phyloP scores from a whole-genome alignment of 75 land plant genomes.

The Chamaecyparis obtusa region DNA sequence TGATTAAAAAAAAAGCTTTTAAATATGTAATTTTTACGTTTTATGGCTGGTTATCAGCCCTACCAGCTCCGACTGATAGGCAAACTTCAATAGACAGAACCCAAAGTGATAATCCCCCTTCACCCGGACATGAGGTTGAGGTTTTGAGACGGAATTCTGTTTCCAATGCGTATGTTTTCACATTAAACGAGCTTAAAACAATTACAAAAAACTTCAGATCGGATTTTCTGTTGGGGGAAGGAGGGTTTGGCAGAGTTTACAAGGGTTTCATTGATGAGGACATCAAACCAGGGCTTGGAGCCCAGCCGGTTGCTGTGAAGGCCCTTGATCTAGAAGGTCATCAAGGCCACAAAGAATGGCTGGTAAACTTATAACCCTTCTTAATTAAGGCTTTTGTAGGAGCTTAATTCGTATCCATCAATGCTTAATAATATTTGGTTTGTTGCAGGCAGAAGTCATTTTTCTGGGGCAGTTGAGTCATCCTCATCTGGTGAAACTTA shows the following conservation, averaged over 20 bases:
- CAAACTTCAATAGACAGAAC: not conserved
- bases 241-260: conserved; percentile 64
- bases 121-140: conserved; percentile 1
- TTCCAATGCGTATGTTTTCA: conserved; percentile 39
- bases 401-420: not conserved
- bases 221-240: conserved; percentile 42
- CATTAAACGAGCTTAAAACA: conserved; percentile 35
- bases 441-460: conserved; percentile 11
- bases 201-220: conserved; percentile 39
- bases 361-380: conserved; percentile 23
- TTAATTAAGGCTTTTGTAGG: not conserved
- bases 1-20: not conserved
- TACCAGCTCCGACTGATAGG: not conserved
- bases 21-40: not conserved
- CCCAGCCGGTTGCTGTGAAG: conserved; percentile 63
- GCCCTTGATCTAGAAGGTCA: conserved; percentile 44
- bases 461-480: conserved; percentile 15
- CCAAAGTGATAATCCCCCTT: not conserved
- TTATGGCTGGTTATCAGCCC: not conserved
- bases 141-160: conserved; percentile 13
- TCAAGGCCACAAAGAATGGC: conserved; percentile 74
- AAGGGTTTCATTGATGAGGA: conserved; percentile 59
- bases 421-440: not conserved
- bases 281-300: conserved; percentile 37
- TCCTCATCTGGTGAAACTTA: conserved; percentile 16